These are phyloP conservation scores for Colletotrichum filicis DNA, from an alignment of 2,329 filamentous ascomycete genomes.

Conservation along the genomic window DNA sequence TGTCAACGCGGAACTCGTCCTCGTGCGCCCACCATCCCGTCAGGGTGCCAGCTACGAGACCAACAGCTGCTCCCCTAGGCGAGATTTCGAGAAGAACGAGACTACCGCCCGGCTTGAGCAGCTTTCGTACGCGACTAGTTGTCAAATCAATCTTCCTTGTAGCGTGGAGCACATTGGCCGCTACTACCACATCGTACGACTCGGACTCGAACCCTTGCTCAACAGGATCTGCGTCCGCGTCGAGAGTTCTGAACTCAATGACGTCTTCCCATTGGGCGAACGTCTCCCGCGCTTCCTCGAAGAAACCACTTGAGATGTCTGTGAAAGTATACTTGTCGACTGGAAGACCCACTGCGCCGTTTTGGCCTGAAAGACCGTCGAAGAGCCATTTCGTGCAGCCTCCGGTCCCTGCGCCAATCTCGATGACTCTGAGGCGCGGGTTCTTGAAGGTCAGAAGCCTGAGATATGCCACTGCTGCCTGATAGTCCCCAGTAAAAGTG, in stretches of 20 bases:
- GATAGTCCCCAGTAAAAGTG: no score
- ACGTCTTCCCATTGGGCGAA: slow-evolving; percentile 5
- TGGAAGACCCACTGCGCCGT: not conserved
- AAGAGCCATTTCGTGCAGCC: slow-evolving; percentile 48
- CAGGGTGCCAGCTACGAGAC: slow-evolving; percentile 27
- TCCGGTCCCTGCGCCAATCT: slow-evolving; percentile 55
- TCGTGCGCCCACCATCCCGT: not conserved
- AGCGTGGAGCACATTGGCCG: slow-evolving; percentile 44
- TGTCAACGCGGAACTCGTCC: not conserved
- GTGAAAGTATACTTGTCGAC: slow-evolving; percentile 38
- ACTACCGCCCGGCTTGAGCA: slow-evolving; percentile 45
- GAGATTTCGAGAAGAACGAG: slow-evolving; percentile 31
- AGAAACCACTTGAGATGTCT: slow-evolving; percentile 43
- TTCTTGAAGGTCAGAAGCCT: slow-evolving; percentile 18
- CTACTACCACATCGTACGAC: slow-evolving; percentile 43
- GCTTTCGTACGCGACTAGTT: slow-evolving; percentile 37
- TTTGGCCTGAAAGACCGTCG: slow-evolving; percentile 35
- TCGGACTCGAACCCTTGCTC: slow-evolving; percentile 41
- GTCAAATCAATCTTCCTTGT: slow-evolving; percentile 39
- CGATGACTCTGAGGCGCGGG: slow-evolving; percentile 39
- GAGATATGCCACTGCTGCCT: not conserved
- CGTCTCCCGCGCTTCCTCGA: not conserved
- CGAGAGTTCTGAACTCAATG: slow-evolving; percentile 40
- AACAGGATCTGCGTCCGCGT: slow-evolving; percentile 43
- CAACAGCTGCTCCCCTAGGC: slow-evolving; percentile 28